These are phyloP conservation scores for Dactylonectria estremocensis DNA, from an alignment of 2,329 filamentous ascomycete species.

Conservation along the genomic window DNA sequence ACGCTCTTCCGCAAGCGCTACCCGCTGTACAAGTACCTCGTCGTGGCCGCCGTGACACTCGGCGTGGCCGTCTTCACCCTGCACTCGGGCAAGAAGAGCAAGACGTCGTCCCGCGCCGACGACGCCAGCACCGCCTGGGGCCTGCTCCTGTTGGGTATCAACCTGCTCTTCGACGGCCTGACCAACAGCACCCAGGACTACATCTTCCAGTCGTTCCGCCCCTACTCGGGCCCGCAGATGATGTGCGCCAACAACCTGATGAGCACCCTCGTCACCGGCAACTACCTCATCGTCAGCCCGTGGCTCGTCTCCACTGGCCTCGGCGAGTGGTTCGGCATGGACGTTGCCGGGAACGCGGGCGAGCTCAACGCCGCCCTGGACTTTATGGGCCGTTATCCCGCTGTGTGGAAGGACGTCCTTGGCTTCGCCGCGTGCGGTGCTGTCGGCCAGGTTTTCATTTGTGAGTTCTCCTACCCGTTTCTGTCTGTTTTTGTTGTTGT, in stretches of 20 bases:
- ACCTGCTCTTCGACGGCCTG: constrained; percentile 94
- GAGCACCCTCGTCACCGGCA: constrained; percentile 81
- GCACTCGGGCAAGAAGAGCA: constrained; percentile 76
- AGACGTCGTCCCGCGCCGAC: constrained; percentile 60
- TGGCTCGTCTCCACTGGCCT: constrained; percentile 80
- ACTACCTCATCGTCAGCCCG: constrained; percentile 84
- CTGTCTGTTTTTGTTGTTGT: not conserved
- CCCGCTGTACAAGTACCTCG: constrained; percentile 95
- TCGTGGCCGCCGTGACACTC: constrained; percentile 90
- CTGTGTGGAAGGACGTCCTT: constrained; percentile 88
- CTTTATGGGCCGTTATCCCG: constrained; percentile 86
- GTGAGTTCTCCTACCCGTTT: constrained; percentile 59
- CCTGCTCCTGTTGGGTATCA: constrained; percentile 86
- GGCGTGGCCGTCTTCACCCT: constrained; percentile 97
- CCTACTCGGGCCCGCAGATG: constrained; percentile 96
- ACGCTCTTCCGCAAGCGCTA: constrained; percentile 91
- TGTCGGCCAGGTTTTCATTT: constrained; percentile 96
- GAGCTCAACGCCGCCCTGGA: constrained; percentile 85
- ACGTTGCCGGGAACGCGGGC: constrained; percentile 75
- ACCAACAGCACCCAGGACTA: constrained; percentile 98
- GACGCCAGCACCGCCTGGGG: constrained; percentile 81
- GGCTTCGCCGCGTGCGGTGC: constrained; percentile 93
- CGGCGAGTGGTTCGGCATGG: constrained; percentile 77
- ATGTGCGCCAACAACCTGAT: constrained; percentile 98
- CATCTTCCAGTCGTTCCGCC: constrained; percentile 85